Base-by-base conservation (phyloP, 2,329 filamentous ascomycete species). In the Penicillium sp. region DNA sequence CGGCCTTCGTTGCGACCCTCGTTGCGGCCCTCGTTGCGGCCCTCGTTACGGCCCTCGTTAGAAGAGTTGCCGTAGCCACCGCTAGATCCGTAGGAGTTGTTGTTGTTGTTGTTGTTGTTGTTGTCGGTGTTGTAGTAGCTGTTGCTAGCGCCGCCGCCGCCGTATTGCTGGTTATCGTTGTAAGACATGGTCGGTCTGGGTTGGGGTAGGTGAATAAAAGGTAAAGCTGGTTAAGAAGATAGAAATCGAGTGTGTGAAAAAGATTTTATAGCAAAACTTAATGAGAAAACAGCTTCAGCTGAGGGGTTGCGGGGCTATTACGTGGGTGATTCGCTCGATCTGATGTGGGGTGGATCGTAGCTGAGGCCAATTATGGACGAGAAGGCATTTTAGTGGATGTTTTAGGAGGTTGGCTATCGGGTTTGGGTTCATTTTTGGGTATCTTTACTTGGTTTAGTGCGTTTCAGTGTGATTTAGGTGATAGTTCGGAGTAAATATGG, bases 71-170 rank as follows among this genome's bases (percentile, higher is more conserved):
- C 41, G n/a, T 26, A 26, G 7, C 41, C 41, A 17, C 40, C 40
- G 3, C 37, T 3, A 4, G 19, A 25, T 40, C 37, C 40, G 31
- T 37, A 36, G 43, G 28, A 46, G 22, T 22, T 22, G 22, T 22
- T 22, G n/a, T n/a, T n/a, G n/a, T n/a, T n/a, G 43, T 35, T 35
- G 14, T 46, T 31, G 17, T 46, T 49, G 25, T 35, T 42, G n/a
- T 43, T 17, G 48, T 57, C 53, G 41, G 53, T 53, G 54, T 69
- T 59, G 60, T 69, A 69, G 59, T 70, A 69, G 56, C 67, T 66
- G 45, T 16, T 28, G 38, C 43, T 47, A 16, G 60, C 54, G 42
- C 64, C 58, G 41, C 56, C 55, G 45, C 63, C 58, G 47, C 66
- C 64, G 57, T 65, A 67, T 36, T 59, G n/a, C n/a, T n/a, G 42